Evolutionary conservation across 495 filamentous ascomycete genomes (phyloP).

Genomic region (Penicillium flavigenum): DNA sequence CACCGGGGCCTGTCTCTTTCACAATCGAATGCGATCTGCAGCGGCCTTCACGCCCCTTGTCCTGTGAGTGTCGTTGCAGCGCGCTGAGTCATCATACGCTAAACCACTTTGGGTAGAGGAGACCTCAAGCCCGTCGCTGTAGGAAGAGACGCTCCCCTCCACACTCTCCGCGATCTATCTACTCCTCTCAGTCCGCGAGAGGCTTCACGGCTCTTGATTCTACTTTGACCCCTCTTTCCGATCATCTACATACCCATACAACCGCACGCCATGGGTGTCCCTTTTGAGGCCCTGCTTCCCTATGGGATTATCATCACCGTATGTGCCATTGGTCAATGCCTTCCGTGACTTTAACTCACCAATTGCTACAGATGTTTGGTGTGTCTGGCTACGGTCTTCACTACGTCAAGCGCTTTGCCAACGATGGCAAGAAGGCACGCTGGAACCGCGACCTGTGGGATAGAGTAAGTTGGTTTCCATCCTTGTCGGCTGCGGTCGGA

Average conservation of each 20-base stretch:
- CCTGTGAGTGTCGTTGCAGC: constrained; percentile 45
- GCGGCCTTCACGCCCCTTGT: constrained; percentile 35
- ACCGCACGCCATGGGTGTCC: constrained; percentile 74
- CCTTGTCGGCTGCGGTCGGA: constrained; percentile 35
- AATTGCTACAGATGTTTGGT: constrained; percentile 77
- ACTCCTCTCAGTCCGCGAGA: constrained; percentile 14
- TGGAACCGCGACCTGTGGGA: constrained; percentile 93
- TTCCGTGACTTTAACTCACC: constrained; percentile 30
- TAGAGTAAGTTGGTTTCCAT: constrained; percentile 58
- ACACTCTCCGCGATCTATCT: constrained; percentile 20
- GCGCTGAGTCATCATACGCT: constrained; percentile 47
- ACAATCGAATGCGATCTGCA: constrained; percentile 40
- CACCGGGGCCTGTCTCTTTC: constrained; percentile 28
- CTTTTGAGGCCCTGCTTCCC: constrained; percentile 92
- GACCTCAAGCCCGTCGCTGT: constrained; percentile 24
- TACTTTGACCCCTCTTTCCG: background rate
- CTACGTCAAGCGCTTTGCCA: constrained; percentile 71
- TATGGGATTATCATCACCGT: constrained; percentile 89
- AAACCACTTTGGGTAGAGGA: constrained; percentile 38
- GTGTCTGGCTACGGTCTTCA: constrained; percentile 74
- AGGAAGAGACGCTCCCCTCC: constrained; percentile 26
- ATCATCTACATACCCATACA: background rate
- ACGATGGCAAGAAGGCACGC: constrained; percentile 82
- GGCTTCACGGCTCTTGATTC: constrained; percentile 8
- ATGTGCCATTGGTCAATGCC: constrained; percentile 41